Conservation (phyloP, 2,329 filamentous ascomycete genomes). For the Paradendryphiella salina region DNA sequence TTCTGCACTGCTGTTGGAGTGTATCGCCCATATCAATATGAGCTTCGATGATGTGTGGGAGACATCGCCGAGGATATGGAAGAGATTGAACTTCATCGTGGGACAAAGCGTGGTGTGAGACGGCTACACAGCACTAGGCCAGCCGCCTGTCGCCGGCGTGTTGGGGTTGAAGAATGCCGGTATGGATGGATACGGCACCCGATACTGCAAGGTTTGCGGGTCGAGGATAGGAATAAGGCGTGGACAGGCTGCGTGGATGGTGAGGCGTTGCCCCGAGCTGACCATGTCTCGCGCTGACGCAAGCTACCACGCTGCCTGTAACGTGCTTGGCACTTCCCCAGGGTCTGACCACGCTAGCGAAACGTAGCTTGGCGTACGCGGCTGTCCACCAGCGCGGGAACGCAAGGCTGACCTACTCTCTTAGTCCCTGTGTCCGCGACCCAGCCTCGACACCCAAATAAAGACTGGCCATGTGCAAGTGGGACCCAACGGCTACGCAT, state of each 20-base stretch:
- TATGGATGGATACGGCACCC: not conserved
- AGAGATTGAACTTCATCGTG: constrained; percentile 52
- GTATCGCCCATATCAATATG: constrained; percentile 88
- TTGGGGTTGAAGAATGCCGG: not conserved
- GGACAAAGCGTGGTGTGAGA: constrained; percentile 9
- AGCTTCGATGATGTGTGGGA: constrained; percentile 85
- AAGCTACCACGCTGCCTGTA: constrained; percentile 12
- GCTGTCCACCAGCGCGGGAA: constrained; percentile 3
- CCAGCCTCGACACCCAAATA: not conserved
- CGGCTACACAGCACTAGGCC: constrained; percentile 33
- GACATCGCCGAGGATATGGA: constrained; percentile 81
- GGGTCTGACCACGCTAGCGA: not conserved
- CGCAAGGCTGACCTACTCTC: constrained; percentile 2
- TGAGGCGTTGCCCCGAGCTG: constrained; percentile 4
- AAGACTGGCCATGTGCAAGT: not conserved
- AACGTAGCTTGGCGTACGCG: not conserved
- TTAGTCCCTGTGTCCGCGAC: not conserved
- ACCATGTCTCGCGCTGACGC: constrained; percentile 8
- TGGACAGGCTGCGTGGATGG: constrained; percentile 1
- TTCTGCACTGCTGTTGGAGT: constrained; percentile 84
- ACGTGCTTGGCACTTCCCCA: constrained; percentile 9
- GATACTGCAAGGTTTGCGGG: not conserved
- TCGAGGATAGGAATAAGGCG: not conserved
- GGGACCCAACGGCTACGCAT: not conserved
- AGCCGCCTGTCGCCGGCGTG: constrained; percentile 21